Percentiles rank a stretch among this genome's conserved stretches.
These are phyloP conservation scores for Daldinia loculata DNA, from an alignment of 495 filamentous ascomycete species.

Conservation along the genomic window DNA sequence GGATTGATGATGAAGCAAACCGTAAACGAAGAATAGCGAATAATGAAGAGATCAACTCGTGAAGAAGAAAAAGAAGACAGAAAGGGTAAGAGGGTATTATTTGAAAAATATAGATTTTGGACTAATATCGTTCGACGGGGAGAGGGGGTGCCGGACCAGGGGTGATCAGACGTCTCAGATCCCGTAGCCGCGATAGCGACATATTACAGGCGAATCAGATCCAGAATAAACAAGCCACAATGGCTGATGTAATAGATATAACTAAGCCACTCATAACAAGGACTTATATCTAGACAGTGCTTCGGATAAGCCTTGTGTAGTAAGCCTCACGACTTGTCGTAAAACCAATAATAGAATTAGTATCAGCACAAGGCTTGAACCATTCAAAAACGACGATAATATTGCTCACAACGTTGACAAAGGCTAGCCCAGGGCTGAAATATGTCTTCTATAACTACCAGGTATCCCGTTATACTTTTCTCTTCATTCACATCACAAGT, in stretches of 20 bases:
- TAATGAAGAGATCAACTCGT: slow-evolving; percentile 31
- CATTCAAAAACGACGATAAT: too few species aligned
- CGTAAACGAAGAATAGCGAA: slow-evolving; percentile 7
- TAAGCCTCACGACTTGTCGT: too few species aligned
- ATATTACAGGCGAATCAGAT: slow-evolving; percentile 3
- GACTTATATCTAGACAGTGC: too few species aligned
- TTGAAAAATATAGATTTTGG: slow-evolving; percentile 18
- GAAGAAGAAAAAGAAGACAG: slow-evolving; percentile 8
- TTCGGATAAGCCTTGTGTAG: too few species aligned
- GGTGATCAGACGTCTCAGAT: slow-evolving; percentile 33
- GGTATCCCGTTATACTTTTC: too few species aligned
- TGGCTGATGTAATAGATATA: neutral
- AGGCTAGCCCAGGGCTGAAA: too few species aligned
- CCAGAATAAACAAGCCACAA: neutral
- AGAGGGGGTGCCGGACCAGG: slow-evolving; percentile 15
- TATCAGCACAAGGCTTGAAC: too few species aligned
- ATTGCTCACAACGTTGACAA: too few species aligned
- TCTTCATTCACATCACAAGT: too few species aligned
- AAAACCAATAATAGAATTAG: too few species aligned
- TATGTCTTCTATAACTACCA: too few species aligned
- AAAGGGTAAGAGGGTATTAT: slow-evolving; percentile 8
- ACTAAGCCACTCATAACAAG: too few species aligned
- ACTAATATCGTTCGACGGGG: slow-evolving; percentile 16
- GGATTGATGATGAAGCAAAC: slow-evolving; percentile 22
- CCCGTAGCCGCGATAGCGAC: slow-evolving; percentile 13